Evolutionary conservation across 1,139 yeast species (phyloP), one percentile per base, ranked within the genome.

Genomic region (Pneumocystis murina): DNA sequence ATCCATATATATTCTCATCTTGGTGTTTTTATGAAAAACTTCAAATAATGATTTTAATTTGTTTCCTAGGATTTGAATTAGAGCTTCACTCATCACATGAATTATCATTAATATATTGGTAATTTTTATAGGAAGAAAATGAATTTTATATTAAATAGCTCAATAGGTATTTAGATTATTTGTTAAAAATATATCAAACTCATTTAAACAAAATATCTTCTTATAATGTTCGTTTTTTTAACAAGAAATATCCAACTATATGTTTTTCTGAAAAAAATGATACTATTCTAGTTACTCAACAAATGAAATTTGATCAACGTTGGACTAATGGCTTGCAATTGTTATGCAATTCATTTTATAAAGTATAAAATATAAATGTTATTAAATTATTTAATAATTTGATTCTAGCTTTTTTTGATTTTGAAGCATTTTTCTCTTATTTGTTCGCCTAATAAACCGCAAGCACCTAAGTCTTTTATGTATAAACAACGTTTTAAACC

Each of bases 41-140:
- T 59, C 78, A 79, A 59, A 75, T 82, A 59, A 90, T 90, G 95
- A 71, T 82, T 28, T 86, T 87, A 71, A 82, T 85, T n/a, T 79
- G 83, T 1, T 74, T 89, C 40, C 80, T 83, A 65, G 95, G 96
- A 0, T 82, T 90, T 69, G 92, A 87, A 69, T 78, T 88, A 59
- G 89, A 87, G 40, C 74, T 90, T 20, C 88, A 87, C 72, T 83
- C 84, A 68, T 78, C 80, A 1, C 86, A 86, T 79, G 97, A 92
- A 72, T 76, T 80, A 67, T 80, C 81, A 65, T 75, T 82, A 62
- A 81, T 87, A 75, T 85, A 83, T 73, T 86, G 92, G 87, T 84
- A 84, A 70, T 20, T 38, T 40, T 58, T 58, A 38, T 38, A 40
- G 20, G 36, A 58, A 38, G 10, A 55, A 5, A 20, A 3, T 8